Conservation (phyloP, 2,329 filamentous ascomycete genomes). For the Cladobotryum mycophilum region DNA sequence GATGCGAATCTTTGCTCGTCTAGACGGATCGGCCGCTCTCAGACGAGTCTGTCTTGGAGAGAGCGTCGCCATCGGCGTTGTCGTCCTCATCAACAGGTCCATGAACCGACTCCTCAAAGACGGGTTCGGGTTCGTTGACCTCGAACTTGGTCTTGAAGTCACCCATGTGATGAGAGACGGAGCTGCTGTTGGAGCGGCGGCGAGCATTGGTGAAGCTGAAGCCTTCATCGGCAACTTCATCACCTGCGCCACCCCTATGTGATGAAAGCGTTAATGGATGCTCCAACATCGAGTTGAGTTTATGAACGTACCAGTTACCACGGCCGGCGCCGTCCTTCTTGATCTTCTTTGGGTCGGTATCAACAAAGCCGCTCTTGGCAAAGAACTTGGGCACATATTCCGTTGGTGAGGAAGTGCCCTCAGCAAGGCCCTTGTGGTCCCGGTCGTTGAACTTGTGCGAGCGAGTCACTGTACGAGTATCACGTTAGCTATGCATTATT, state of each 20-base stretch:
- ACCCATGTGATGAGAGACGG: conserved; percentile 59
- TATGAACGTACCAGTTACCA: conserved; percentile 75
- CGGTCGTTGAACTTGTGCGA: conserved; percentile 95
- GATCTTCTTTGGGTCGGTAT: conserved; percentile 80
- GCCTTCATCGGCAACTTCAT: conserved; percentile 75
- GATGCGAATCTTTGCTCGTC: conserved; percentile 7
- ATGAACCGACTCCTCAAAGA: conserved; percentile 83
- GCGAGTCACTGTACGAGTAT: conserved; percentile 74
- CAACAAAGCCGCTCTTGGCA: conserved; percentile 75
- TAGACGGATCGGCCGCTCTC: conserved; percentile 53
- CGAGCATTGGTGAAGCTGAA: conserved; percentile 82
- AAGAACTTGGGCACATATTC: conserved; percentile 88
- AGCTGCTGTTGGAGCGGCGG: conserved; percentile 88
- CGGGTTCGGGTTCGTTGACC: conserved; percentile 77
- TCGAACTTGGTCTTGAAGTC: conserved; percentile 98
- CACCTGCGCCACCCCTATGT: conserved; percentile 71
- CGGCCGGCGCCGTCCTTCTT: conserved; percentile 95
- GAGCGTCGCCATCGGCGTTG: conserved; percentile 50
- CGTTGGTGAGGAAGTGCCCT: conserved; percentile 62
- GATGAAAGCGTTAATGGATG: neutral
- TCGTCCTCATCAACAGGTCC: conserved; percentile 56
- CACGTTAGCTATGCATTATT: conserved; percentile 2
- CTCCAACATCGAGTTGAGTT: too few relatives aligned
- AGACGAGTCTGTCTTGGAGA: conserved; percentile 52
- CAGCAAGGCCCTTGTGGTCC: conserved; percentile 73